These are phyloP conservation scores for Ilyonectria destructans DNA, from an alignment of 2,329 filamentous ascomycete genomes.

Conservation along the genomic window DNA sequence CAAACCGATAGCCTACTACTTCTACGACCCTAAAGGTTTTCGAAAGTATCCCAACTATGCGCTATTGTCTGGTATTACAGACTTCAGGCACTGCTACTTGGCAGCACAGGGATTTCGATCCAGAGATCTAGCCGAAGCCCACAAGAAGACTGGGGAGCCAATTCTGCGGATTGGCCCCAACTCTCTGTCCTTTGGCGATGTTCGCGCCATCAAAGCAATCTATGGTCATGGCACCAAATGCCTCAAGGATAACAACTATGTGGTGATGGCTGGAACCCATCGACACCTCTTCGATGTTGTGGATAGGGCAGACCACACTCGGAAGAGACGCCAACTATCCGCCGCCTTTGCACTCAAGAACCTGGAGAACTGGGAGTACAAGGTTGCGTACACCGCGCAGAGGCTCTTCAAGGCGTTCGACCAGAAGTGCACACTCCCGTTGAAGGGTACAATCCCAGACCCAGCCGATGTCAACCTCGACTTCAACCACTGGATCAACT, in stretches of 20 bases:
- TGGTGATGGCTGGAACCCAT: slow-evolving; percentile 61
- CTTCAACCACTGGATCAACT: slow-evolving; percentile 65
- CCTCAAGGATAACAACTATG: slow-evolving; percentile 65
- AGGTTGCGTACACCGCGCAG: slow-evolving; percentile 66
- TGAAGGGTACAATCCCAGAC: slow-evolving; percentile 44
- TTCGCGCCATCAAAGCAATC: slow-evolving; percentile 51
- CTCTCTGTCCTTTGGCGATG: slow-evolving; percentile 40
- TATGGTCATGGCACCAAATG: slow-evolving; percentile 63
- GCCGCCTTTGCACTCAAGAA: slow-evolving; percentile 68
- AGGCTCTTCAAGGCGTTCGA: slow-evolving; percentile 63
- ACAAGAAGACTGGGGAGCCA: slow-evolving; percentile 56
- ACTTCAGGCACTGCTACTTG: slow-evolving; percentile 32
- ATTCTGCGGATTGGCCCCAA: slow-evolving; percentile 45
- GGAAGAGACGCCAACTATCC: slow-evolving; percentile 66
- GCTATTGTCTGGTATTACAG: slow-evolving; percentile 34
- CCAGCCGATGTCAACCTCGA: slow-evolving; percentile 63
- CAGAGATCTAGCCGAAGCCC: slow-evolving; percentile 62
- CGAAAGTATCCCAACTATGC: slow-evolving; percentile 39
- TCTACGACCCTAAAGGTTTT: slow-evolving; percentile 55
- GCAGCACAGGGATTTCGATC: slow-evolving; percentile 57
- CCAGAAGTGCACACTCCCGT: slow-evolving; percentile 55
- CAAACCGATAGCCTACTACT: slow-evolving; percentile 24
- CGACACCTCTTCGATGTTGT: slow-evolving; percentile 67
- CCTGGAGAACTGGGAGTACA: slow-evolving; percentile 68
- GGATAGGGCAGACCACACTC: slow-evolving; percentile 65